Conservation (phyloP, 768 basidiomycete genomes). For the Crassisporium funariophilum region DNA sequence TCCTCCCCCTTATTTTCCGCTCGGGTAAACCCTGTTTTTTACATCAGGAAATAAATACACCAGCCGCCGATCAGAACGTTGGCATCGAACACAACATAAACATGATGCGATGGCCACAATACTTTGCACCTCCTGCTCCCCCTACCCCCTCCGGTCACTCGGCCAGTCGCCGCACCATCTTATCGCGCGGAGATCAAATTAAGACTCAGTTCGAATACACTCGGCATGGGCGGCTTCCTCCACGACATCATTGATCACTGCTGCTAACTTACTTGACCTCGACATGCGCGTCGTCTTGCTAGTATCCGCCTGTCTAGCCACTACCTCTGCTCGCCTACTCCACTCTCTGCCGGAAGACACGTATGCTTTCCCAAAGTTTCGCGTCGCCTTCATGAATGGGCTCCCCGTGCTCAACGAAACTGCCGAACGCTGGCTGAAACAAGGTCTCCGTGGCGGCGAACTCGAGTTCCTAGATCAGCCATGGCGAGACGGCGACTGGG, state of each 20-base stretch:
- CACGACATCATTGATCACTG: conserved; percentile 15
- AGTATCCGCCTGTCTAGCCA: conserved; percentile 28
- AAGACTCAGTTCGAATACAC: conserved; percentile 18
- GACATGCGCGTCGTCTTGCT: conserved; percentile 18
- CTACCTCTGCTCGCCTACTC: conserved; percentile 45
- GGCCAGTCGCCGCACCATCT: conserved; percentile 9
- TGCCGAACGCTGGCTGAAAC: conserved; percentile 70
- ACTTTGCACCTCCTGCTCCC: conserved; percentile 6
- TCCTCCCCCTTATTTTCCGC: conserved; percentile 26
- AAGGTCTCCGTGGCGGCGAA: conserved; percentile 76
- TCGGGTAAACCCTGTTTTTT: conserved; percentile 25
- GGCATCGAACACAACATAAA: conserved; percentile 17
- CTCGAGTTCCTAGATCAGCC: conserved; percentile 74
- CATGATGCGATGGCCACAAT: too few species aligned
- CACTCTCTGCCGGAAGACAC: conserved; percentile 81
- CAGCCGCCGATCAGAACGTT: conserved; percentile 35
- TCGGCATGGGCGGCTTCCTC: conserved; percentile 23
- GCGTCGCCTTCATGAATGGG: conserved; percentile 76
- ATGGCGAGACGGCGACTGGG: conserved; percentile 46
- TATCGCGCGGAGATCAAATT: conserved; percentile 24
- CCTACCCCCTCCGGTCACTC: conserved; percentile 7
- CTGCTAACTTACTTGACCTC: conserved; percentile 2
- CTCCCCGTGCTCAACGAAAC: conserved; percentile 75
- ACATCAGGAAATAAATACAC: conserved; percentile 28
- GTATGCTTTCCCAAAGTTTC: conserved; percentile 81